A percentile compares a stretch with the other conserved stretches of the same genome.
phyloP scores from a whole-genome alignment of 192 early-diverging fungal species.

The Mortierella antarctica region DNA sequence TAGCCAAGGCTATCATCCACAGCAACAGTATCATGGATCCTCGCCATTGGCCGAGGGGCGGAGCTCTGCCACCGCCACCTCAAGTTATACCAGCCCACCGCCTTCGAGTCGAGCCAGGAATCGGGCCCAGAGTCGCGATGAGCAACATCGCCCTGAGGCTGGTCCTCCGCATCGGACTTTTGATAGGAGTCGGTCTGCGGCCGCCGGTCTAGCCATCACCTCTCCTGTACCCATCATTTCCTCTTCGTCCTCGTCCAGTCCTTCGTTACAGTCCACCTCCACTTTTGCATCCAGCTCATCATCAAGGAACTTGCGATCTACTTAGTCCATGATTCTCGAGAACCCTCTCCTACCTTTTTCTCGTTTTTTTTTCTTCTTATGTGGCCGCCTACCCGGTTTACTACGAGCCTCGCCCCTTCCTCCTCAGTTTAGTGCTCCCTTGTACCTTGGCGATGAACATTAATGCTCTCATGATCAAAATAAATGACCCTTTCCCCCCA shows the following conservation, averaged over 20 bases:
- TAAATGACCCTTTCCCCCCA: background rate
- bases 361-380: too few species aligned
- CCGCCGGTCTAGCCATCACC: background rate
- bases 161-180: too few species aligned
- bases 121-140: constrained; percentile 36
- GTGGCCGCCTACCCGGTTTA: too few species aligned
- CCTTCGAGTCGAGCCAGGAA: constrained; percentile 37
- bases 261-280: background rate
- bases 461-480: background rate
- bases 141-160: constrained; percentile 5
- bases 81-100: constrained; percentile 6
- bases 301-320: too few species aligned
- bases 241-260: background rate
- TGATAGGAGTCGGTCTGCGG: background rate
- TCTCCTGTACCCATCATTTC: background rate
- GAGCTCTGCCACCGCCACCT: background rate
- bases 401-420: too few species aligned
- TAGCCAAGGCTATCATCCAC: constrained; percentile 1
- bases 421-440: too few species aligned
- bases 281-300: too few species aligned
- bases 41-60: constrained; percentile 32
- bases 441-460: too few species aligned
- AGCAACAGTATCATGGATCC: constrained; percentile 25
- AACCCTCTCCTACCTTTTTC: too few species aligned
- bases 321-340: too few species aligned